Evolutionary conservation across 2,329 filamentous ascomycete species (phyloP).

Genomic region (Cucurbitaria berberidis): DNA sequence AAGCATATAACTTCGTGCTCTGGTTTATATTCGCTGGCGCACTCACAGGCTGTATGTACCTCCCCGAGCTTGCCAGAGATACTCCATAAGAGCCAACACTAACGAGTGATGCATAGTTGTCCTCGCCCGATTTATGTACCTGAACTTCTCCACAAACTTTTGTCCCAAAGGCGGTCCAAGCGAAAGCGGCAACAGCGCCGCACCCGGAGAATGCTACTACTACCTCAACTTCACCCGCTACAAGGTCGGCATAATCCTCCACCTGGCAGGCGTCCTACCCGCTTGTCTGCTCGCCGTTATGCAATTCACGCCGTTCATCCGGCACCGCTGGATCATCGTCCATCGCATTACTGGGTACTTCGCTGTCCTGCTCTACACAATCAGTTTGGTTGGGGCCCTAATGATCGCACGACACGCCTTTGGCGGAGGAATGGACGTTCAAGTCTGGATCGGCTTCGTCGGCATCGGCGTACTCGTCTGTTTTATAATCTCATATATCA

Average conservation of each 20-base stretch:
- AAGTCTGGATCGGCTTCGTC: constrained; percentile 54
- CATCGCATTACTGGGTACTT: constrained; percentile 68
- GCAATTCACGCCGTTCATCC: constrained; percentile 54
- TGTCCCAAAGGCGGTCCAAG: constrained; percentile 13
- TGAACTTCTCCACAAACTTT: constrained; percentile 52
- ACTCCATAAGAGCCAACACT: neutral
- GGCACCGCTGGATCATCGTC: constrained; percentile 57
- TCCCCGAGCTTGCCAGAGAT: neutral
- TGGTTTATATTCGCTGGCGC: constrained; percentile 45
- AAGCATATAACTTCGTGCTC: constrained; percentile 64
- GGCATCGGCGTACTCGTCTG: constrained; percentile 54
- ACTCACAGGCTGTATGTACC: constrained; percentile 20
- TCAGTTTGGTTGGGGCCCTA: constrained; percentile 58
- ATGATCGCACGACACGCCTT: constrained; percentile 61
- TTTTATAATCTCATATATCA: constrained; percentile 58
- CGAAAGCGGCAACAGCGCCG: constrained; percentile 26
- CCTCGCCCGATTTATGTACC: constrained; percentile 57
- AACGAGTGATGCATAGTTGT: constrained; percentile 36
- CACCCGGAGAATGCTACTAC: constrained; percentile 56
- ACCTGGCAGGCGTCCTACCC: constrained; percentile 51
- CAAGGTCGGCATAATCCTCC: constrained; percentile 51
- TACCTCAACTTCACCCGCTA: constrained; percentile 43
- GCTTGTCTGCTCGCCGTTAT: constrained; percentile 48
- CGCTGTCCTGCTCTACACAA: constrained; percentile 56
- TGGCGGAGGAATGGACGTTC: constrained; percentile 61